Conservation (phyloP, 2,329 filamentous ascomycete species). For the Penicillium brevicompactum region DNA sequence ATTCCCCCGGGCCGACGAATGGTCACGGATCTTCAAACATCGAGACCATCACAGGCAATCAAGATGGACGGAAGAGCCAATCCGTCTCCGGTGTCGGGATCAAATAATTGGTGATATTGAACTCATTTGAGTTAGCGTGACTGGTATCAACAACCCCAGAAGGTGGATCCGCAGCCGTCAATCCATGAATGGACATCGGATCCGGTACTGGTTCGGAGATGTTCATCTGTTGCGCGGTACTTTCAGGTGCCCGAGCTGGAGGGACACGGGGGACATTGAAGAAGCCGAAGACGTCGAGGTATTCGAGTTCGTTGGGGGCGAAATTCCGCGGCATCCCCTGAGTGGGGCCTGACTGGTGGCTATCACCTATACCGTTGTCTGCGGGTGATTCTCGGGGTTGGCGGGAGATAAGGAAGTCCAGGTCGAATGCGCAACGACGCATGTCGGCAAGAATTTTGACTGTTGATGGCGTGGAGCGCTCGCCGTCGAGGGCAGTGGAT, state of each 20-base stretch:
- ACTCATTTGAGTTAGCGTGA: conserved; percentile 36
- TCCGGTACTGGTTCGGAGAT: conserved; percentile 30
- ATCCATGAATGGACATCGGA: conserved; percentile 40
- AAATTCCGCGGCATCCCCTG: conserved; percentile 59
- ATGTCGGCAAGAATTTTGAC: conserved; percentile 89
- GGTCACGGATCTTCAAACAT: not conserved
- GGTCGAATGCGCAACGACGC: conserved; percentile 84
- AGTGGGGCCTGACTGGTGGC: conserved; percentile 7
- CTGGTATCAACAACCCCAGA: conserved; percentile 21
- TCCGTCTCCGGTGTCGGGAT: conserved; percentile 51
- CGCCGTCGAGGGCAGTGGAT: conserved; percentile 60
- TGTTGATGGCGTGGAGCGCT: conserved; percentile 75
- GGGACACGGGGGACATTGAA: conserved; percentile 84
- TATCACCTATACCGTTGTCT: conserved; percentile 31
- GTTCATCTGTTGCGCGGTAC: conserved; percentile 28
- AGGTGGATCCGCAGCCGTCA: conserved; percentile 25
- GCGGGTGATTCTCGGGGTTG: conserved; percentile 61
- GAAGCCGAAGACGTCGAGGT: conserved; percentile 90
- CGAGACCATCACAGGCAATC: not conserved
- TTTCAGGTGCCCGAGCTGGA: conserved; percentile 35
- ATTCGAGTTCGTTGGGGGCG: conserved; percentile 81
- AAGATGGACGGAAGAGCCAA: conserved; percentile 43
- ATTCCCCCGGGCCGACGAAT: too few species aligned
- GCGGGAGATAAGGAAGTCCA: conserved; percentile 84
- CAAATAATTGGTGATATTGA: conserved; percentile 50